Evolutionary conservation across 441 rosid genomes (phyloP), one percentile per base, ranked within the genome.

Genomic region (Lepidium campestre): DNA sequence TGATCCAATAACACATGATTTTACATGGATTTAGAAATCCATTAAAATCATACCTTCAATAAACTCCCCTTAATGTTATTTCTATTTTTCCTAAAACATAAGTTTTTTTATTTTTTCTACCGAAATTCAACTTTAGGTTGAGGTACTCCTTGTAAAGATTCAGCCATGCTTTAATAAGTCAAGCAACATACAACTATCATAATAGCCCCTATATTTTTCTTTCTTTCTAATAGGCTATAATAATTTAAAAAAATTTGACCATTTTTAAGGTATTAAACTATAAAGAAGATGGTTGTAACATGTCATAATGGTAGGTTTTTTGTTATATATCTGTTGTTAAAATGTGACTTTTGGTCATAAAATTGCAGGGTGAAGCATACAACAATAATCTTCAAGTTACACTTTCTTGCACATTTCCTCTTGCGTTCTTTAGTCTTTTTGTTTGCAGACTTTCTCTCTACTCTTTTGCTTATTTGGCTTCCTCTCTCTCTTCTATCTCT

Each of bases 401-500:
- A 62, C 72, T 75, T 85, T 57, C 78, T 74, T 74, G 77, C 40
- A 56, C 79, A 70, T 77, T 76, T 80, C 80, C 75, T 55, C 79
- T 71, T 37, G 57, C 57, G 62, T 37, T 57, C 20, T 36, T 36
- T 20, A 36, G 32, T n/a, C 40, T 63, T 44, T 20, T 34, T 29
- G 19, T 70, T 37, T 56, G 45, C 46, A 37, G 4, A 46, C 75
- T 71, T 71, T 22, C 20, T 47, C 69, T 56, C 48, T 25, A 69
- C 54, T 47, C 73, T 37, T 55, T 63, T 19, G 14, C 32, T 44
- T 6, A 32, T 6, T 55, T 20, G 15, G 4, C 7, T 56, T 18
- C 45, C 25, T 35, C 14, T 53, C 58, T 53, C 15, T 32, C 40
- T 1, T 19, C 4, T 40, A 11, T 22, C 15, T 23, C n/a, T 62